A percentile compares a stretch with the other conserved stretches of the same genome.
phyloP scores from a whole-genome alignment of 169 alveolate species.

The Plasmodium berghei region DNA sequence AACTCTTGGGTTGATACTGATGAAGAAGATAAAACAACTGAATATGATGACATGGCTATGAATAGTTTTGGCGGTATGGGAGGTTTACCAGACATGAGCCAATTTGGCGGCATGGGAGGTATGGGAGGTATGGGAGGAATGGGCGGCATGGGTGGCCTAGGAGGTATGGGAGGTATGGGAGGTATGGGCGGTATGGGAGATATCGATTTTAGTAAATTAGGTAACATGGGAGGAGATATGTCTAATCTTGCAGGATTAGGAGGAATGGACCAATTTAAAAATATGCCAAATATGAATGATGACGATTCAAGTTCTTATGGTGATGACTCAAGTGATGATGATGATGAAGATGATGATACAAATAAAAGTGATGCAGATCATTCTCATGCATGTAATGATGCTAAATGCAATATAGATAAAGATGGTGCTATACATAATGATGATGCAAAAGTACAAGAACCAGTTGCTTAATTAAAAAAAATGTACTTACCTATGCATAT shows the following conservation, averaged over 20 bases:
- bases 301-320: constrained; percentile 75
- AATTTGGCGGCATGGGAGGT: constrained; percentile 70
- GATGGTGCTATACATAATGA: constrained; percentile 14
- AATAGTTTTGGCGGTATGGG: constrained; percentile 80
- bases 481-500: not conserved
- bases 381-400: constrained; percentile 26
- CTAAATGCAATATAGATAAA: constrained; percentile 44
- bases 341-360: constrained; percentile 40
- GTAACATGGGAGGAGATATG: constrained; percentile 75
- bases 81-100: constrained; percentile 71
- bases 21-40: constrained; percentile 81
- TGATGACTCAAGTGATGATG: constrained; percentile 69
- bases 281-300: constrained; percentile 73
- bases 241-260: constrained; percentile 69
- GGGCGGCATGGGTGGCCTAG: constrained; percentile 78
- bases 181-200: constrained; percentile 70
- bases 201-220: constrained; percentile 68
- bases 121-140: constrained; percentile 77
- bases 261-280: constrained; percentile 76
- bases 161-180: constrained; percentile 81
- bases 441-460: constrained; percentile 62
- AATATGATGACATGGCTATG: constrained; percentile 84
- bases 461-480: constrained; percentile 54
- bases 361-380: constrained; percentile 24
- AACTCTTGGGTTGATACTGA: constrained; percentile 88